phyloP scores from a whole-genome alignment of 768 basidiomycete species.

The Termitomyces sp. region DNA sequence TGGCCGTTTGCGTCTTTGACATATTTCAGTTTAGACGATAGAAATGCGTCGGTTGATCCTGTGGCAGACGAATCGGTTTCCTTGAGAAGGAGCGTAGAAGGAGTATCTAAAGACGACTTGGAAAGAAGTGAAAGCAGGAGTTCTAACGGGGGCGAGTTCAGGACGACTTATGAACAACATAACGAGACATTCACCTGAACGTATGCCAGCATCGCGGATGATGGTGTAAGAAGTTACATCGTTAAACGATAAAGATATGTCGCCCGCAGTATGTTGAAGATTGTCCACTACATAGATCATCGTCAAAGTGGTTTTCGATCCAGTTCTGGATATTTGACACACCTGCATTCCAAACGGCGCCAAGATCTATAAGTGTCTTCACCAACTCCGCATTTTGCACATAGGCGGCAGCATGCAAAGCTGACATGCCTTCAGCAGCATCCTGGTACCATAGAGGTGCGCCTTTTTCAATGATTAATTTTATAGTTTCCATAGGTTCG shows the following conservation, averaged over 20 bases:
- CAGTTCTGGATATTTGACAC: conserved; percentile 11
- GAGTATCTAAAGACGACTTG: conserved; percentile 29
- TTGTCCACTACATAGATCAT: conserved; percentile 65
- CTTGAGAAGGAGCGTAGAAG: conserved; percentile 39
- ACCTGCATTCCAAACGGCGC: conserved; percentile 92
- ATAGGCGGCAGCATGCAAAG: conserved; percentile 85
- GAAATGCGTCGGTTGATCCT: conserved; percentile 64
- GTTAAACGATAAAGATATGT: conserved; percentile 86
- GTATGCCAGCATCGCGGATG: conserved; percentile 90
- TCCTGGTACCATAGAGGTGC: conserved; percentile 92
- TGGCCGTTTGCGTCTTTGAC: conserved; percentile 69
- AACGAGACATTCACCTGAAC: conserved; percentile 57
- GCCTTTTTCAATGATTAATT: conserved; percentile 53
- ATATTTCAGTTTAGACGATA: conserved; percentile 68
- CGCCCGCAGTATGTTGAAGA: conserved; percentile 79
- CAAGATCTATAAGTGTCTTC: conserved; percentile 66
- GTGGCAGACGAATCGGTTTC: conserved; percentile 53
- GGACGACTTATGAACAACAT: not conserved
- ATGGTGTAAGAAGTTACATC: conserved; percentile 66
- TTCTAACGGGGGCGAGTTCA: conserved; percentile 38
- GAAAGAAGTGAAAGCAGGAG: conserved; percentile 65
- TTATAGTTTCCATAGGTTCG: conserved; percentile 41
- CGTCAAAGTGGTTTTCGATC: not conserved
- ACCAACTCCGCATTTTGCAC: conserved; percentile 62
- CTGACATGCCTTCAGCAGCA: conserved; percentile 71